Base-by-base conservation (phyloP, 2,329 filamentous ascomycete species). In the Rutstroemia sp. region DNA sequence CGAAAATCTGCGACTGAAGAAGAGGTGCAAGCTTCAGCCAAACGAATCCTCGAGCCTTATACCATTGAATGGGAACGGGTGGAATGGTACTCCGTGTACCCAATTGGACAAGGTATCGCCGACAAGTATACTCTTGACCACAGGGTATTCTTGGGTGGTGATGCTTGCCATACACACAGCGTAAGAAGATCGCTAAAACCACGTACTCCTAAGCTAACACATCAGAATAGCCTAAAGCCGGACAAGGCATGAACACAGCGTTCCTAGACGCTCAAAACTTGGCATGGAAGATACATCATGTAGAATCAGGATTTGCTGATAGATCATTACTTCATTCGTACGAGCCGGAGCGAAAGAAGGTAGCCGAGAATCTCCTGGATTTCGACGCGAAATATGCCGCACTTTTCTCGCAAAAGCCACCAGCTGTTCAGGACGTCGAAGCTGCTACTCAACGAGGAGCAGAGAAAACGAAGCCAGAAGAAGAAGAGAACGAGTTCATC, bases 231-330 rank as follows among this genome's bases (percentile, higher is more conserved):
- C 86, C 86, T 39, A 89, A 89, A 74, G 87, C 86, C 34, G 87
- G 87, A 1, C 87, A 89, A 70, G 87, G 87, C 30, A 90, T 90
- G 87, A 90, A 90, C 66, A 87, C 87, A 0, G 86, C 86, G 3
- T 89, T 90, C 72, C 75, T 88, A 51, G 87, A 92, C 63, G 90
- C 90, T 0, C 82, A 90, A 58, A 97, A 96, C 71, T 77, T 97
- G 42, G 92, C 92, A 7, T 97, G 92, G 92, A 97, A 97, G 75
- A 88, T 96, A 51, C 92, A 96, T 69, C 84, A 88, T 38, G 92
- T 96, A 9, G 91, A 96, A 69, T 78, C 80, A 25, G 90, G 90
- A 12, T 89, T 95, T 63, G 89, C 90, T 1, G 74, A 84, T 30
- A 86, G 88, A 59, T 81, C 82, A 3, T 78, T 94, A 17, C 79